These are phyloP conservation scores for Fomitopsis pinicola DNA, from an alignment of 1,284 basidiomycete species.

Conservation along the genomic window DNA sequence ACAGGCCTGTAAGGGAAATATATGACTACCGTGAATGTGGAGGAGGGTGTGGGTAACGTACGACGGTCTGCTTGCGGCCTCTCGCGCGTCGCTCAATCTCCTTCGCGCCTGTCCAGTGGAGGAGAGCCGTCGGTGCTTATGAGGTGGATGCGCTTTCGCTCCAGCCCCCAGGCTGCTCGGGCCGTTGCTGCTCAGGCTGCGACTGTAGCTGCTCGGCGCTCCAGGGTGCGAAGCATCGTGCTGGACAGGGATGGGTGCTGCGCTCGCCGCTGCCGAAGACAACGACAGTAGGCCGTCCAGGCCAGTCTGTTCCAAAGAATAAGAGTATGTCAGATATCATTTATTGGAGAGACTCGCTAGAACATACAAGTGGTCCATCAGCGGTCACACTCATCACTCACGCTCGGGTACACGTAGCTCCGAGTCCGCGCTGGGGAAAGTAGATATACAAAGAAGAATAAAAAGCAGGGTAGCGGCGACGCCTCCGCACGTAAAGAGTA, in stretches of 20 bases:
- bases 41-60: constrained; percentile 37
- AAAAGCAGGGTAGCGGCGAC: neutral
- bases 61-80: constrained; percentile 67
- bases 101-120: constrained; percentile 64
- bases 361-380: constrained; percentile 2
- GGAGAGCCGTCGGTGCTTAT: constrained; percentile 59
- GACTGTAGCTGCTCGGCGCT: constrained; percentile 27
- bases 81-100: constrained; percentile 70
- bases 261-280: constrained; percentile 54
- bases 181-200: constrained; percentile 21
- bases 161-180: constrained; percentile 16
- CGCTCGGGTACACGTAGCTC: neutral
- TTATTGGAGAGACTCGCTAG: neutral
- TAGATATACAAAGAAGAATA: neutral
- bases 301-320: constrained; percentile 9
- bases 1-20: constrained; percentile 33
- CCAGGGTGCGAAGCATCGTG: constrained; percentile 22
- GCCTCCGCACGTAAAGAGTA: neutral
- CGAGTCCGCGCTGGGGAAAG: neutral
- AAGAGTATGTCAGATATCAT: neutral
- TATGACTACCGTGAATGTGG: constrained; percentile 6
- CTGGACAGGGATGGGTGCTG: constrained; percentile 40
- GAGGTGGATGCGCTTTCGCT: constrained; percentile 25
- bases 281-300: constrained; percentile 56
- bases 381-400: constrained; percentile 2